These are phyloP conservation scores for Komagataella pastoris DNA, from an alignment of 805 yeast species.

Conservation along the genomic window DNA sequence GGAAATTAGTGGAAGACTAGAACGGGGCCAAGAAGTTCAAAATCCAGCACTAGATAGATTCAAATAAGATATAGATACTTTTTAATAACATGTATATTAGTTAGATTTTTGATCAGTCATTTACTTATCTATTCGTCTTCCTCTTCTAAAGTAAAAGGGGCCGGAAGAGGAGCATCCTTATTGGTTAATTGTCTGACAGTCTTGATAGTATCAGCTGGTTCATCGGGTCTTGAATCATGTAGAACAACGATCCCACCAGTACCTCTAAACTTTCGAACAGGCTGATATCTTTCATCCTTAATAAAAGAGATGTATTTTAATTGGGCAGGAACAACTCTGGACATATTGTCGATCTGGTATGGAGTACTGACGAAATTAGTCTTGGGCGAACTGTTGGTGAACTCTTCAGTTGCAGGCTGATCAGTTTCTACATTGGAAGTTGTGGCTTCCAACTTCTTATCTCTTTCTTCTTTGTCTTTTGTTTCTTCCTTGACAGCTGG, in stretches of 20 bases:
- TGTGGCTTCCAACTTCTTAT: slow-evolving; percentile 2
- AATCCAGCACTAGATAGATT: slow-evolving; percentile 38
- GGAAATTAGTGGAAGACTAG: slow-evolving; percentile 45
- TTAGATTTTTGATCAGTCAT: background rate
- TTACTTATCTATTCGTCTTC: slow-evolving; percentile 1
- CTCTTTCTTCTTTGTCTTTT: slow-evolving; percentile 4
- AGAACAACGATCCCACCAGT: slow-evolving; percentile 60
- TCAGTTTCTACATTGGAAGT: slow-evolving; percentile 1
- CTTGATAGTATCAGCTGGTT: slow-evolving; percentile 54
- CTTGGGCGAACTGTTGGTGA: slow-evolving; percentile 30
- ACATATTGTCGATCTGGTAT: slow-evolving; percentile 61
- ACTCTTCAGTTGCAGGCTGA: slow-evolving; percentile 15
- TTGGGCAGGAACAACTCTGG: slow-evolving; percentile 85
- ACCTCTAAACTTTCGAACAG: slow-evolving; percentile 68
- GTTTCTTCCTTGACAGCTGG: slow-evolving; percentile 27
- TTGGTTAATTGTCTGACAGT: slow-evolving; percentile 72
- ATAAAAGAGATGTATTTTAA: slow-evolving; percentile 68
- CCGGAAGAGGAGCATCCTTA: slow-evolving; percentile 64
- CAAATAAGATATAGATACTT: slow-evolving; percentile 12
- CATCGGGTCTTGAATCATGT: slow-evolving; percentile 47
- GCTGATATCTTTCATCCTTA: slow-evolving; percentile 65
- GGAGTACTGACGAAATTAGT: slow-evolving; percentile 43
- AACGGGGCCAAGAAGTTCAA: slow-evolving; percentile 40
- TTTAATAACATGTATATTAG: background rate
- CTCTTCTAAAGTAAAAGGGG: slow-evolving; percentile 52